Percentiles rank a stretch among this genome's conserved stretches.
Evolutionary conservation across 495 filamentous ascomycete species (phyloP).

Genomic region (Neurospora terricola): DNA sequence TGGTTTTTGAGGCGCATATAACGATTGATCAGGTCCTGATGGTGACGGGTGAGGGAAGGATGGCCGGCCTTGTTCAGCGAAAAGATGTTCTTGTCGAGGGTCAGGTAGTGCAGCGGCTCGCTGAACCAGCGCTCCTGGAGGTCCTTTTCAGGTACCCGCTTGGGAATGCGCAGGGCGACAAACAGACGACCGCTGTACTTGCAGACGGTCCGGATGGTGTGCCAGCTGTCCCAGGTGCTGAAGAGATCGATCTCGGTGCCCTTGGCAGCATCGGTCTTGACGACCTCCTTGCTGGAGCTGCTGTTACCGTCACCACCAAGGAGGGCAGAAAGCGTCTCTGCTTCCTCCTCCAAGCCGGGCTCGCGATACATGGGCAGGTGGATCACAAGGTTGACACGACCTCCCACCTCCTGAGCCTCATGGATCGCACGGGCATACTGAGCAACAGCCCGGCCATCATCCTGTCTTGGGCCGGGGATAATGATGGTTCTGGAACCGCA

Average conservation of each 20-base stretch:
- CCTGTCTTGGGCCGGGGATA: slow-evolving; percentile 59
- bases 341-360: slow-evolving; percentile 30
- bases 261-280: neutral
- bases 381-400: slow-evolving; percentile 70
- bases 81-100: slow-evolving; percentile 57
- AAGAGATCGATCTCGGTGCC: slow-evolving; percentile 49
- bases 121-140: slow-evolving; percentile 89
- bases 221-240: slow-evolving; percentile 88
- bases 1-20: slow-evolving; percentile 74
- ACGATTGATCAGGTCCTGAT: slow-evolving; percentile 67
- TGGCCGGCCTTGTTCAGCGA: slow-evolving; percentile 68
- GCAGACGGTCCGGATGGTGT: slow-evolving; percentile 75
- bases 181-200: slow-evolving; percentile 73
- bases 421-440: slow-evolving; percentile 82
- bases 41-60: slow-evolving; percentile 69
- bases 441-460: slow-evolving; percentile 33
- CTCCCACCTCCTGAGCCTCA: slow-evolving; percentile 61
- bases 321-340: slow-evolving; percentile 24
- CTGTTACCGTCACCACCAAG: slow-evolving; percentile 17
- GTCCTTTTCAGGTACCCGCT: slow-evolving; percentile 59
- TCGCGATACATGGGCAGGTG: slow-evolving; percentile 69
- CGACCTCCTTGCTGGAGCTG: neutral
- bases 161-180: slow-evolving; percentile 72
- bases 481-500: slow-evolving; percentile 79
- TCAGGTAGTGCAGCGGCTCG: slow-evolving; percentile 77